Evolutionary conservation across 2,329 filamentous ascomycete genomes (phyloP), one percentile per base, ranked within the genome.

Genomic region (Ceratocystis huliohia): DNA sequence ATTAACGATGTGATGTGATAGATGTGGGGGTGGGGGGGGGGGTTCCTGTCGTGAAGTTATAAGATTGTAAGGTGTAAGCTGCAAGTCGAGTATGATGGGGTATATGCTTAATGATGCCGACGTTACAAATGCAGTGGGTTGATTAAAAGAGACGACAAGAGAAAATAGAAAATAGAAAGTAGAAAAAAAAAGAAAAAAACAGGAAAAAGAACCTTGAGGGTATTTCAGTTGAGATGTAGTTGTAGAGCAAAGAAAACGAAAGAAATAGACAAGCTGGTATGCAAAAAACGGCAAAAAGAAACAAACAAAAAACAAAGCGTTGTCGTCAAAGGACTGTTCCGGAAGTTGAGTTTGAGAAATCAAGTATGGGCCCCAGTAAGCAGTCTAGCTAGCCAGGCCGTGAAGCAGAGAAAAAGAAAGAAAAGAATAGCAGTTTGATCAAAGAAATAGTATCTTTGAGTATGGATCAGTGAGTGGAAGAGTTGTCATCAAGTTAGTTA

Each of bases 271-370:
- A 41, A 41, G 22, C 15, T 59, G 56, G 50, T 20, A 20, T 63
- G 61, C 61, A 63, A 30, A 50, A 5, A 41, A 41, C 33, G 22
- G 61, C 45, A 48, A 25, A 63, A 63, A 25, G n/a, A 64, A 64
- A 28, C 7, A 30, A 28, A 63, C 28, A 22, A n/a, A 53, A 30
- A 28, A 63, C 28, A 22, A n/a, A 53, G 37, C 37, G 37, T 41
- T 41, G 37, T 41, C 37, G 37, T 41, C 37, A 50, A 48, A 50
- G 15, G 4, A 25, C 48, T 25, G 22, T 10, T 22, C 48, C 3
- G 48, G 48, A 53, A 28, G 48, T 53, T 28, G 48, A 53, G 48
- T 25, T 53, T 5, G 22, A 28, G 48, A 25, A 53, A 25, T 53
- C 48, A 53, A 37, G 44, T 63, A 37, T 41, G 37, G 37, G 3